phyloP scores from a whole-genome alignment of 2,329 filamentous ascomycete species.

The Aspergillus intermedius region DNA sequence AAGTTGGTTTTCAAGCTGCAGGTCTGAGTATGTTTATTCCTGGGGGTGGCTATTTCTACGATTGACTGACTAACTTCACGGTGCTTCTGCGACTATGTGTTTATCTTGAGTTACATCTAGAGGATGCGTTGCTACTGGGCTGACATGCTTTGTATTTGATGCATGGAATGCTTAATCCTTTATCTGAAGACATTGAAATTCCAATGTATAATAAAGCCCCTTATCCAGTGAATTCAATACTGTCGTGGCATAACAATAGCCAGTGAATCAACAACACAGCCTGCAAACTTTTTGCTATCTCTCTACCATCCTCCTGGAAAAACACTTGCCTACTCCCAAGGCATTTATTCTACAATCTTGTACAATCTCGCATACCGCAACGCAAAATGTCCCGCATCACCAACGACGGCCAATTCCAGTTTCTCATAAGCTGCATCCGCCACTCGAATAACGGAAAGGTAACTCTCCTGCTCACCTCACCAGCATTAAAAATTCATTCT shows the following conservation, averaged over 20 bases:
- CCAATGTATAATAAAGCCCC: too few relatives aligned
- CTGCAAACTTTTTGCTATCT: neutral
- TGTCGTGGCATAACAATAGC: too few relatives aligned
- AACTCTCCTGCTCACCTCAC: constrained; percentile 12
- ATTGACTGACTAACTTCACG: too few relatives aligned
- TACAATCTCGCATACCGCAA: neutral
- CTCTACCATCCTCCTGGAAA: neutral
- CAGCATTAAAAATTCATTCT: neutral
- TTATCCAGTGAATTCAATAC: too few relatives aligned
- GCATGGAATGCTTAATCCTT: too few relatives aligned
- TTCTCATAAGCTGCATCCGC: constrained; percentile 61
- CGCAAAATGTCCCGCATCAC: constrained; percentile 43
- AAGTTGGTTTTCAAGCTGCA: neutral
- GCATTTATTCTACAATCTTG: neutral
- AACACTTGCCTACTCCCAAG: neutral
- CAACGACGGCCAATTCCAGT: constrained; percentile 56
- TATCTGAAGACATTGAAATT: too few relatives aligned
- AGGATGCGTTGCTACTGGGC: too few relatives aligned
- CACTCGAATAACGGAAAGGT: constrained; percentile 57
- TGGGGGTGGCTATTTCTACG: too few relatives aligned
- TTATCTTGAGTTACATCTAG: too few relatives aligned
- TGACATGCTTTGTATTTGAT: too few relatives aligned
- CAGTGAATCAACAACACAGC: too few relatives aligned
- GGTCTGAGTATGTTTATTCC: neutral
- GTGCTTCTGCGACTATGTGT: too few relatives aligned